Conservation (phyloP, 345 rosid species). For the Gossypium mustelinum region DNA sequence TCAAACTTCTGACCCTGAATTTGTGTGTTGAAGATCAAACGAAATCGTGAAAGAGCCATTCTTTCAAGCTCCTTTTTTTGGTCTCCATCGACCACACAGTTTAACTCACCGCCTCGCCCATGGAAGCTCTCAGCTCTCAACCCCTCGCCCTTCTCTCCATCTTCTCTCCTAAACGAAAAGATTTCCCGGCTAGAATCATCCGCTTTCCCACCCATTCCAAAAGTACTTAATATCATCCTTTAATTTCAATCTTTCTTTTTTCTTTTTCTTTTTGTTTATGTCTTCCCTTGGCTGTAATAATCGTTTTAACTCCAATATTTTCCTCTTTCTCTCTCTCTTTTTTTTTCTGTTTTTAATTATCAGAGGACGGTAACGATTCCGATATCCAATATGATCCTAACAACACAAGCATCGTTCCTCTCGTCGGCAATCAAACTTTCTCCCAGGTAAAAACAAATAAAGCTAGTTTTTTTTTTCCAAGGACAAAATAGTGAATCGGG, state of each 20-base stretch:
- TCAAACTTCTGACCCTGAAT: not conserved
- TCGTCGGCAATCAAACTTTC: slow-evolving; percentile 44
- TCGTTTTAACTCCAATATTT: not conserved
- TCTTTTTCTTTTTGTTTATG: no score
- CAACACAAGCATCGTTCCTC: slow-evolving; percentile 60
- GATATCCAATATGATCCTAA: slow-evolving; percentile 52
- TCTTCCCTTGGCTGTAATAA: no score
- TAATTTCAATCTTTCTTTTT: not conserved
- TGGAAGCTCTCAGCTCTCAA: slow-evolving; percentile 61
- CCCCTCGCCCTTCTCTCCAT: slow-evolving; percentile 48
- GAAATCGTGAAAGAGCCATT: not conserved
- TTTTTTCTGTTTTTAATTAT: not conserved
- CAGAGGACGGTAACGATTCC: slow-evolving; percentile 49
- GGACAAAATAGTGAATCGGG: not conserved
- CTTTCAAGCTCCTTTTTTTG: not conserved
- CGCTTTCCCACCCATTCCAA: slow-evolving; percentile 45
- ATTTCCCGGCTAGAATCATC: slow-evolving; percentile 33
- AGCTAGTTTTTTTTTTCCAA: not conserved
- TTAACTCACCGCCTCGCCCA: slow-evolving; percentile 18
- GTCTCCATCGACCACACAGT: not conserved
- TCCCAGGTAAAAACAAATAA: slow-evolving; percentile 39
- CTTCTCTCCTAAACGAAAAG: slow-evolving; percentile 50
- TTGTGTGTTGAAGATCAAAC: not conserved
- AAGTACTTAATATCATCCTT: slow-evolving; percentile 30
- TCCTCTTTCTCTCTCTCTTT: not conserved